These are phyloP conservation scores for Yamadazyma siamensis DNA, from an alignment of 1,139 yeast genomes.

Conservation along the genomic window DNA sequence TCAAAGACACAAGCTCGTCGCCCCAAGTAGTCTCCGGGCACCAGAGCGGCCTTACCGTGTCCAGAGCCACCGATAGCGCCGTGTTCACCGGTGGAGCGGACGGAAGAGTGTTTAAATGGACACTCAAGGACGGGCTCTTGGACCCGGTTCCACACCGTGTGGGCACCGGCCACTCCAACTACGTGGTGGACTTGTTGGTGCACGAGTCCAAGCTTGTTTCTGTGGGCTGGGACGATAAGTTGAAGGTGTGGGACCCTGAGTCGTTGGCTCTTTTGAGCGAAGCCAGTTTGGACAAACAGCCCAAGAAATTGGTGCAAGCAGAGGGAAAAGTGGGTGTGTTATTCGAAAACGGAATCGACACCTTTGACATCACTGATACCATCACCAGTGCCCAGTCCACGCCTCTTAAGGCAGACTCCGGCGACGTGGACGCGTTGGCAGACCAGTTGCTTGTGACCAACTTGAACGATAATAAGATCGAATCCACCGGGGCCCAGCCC, in stretches of 20 bases:
- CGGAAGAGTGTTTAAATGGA: slow-evolving; percentile 70
- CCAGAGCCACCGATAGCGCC: slow-evolving; percentile 20
- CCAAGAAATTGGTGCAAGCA: slow-evolving; percentile 47
- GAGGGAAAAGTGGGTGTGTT: slow-evolving; percentile 37
- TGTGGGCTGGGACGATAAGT: slow-evolving; percentile 87
- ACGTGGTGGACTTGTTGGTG: slow-evolving; percentile 46
- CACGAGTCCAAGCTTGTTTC: slow-evolving; percentile 39
- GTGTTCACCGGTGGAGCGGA: slow-evolving; percentile 78
- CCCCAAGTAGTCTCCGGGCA: slow-evolving; percentile 63
- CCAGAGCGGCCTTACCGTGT: slow-evolving; percentile 69
- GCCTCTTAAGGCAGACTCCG: slow-evolving; percentile 34
- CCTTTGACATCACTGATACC: slow-evolving; percentile 16
- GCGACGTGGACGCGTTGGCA: slow-evolving; percentile 29
- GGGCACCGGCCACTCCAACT: slow-evolving; percentile 49
- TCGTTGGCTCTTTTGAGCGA: slow-evolving; percentile 23
- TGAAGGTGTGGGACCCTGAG: slow-evolving; percentile 42
- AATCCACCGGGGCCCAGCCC: slow-evolving; percentile 14
- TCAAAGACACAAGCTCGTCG: too few relatives aligned
- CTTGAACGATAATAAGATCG: slow-evolving; percentile 32
- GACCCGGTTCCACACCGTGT: slow-evolving; percentile 24
- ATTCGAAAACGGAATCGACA: slow-evolving; percentile 44
- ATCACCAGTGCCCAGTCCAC: slow-evolving; percentile 13
- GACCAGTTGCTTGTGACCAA: slow-evolving; percentile 51
- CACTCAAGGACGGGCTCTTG: slow-evolving; percentile 28
- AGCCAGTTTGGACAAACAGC: slow-evolving; percentile 53